Percentiles rank a stretch among this genome's conserved stretches.
These are phyloP conservation scores for Starmerella lactis-condensi DNA, from an alignment of 805 yeast genomes.

Conservation along the genomic window DNA sequence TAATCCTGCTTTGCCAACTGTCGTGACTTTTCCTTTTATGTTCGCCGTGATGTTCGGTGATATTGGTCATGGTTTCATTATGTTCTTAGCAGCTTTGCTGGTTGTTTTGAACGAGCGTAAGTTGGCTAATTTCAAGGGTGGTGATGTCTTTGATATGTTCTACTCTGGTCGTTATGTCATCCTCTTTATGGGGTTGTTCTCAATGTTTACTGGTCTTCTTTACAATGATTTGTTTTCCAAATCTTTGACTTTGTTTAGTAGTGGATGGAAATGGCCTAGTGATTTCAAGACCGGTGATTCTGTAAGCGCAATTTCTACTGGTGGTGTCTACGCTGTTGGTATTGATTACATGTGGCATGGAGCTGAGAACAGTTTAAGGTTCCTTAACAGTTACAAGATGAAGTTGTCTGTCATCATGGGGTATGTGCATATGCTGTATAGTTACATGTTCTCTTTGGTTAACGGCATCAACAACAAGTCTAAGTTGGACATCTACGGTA, in stretches of 20 bases:
- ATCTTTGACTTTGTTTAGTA: slow-evolving; percentile 68
- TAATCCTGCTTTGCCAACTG: slow-evolving; percentile 88
- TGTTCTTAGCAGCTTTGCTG: slow-evolving; percentile 51
- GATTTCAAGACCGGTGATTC: slow-evolving; percentile 41
- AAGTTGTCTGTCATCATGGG: slow-evolving; percentile 90
- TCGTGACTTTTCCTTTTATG: slow-evolving; percentile 93
- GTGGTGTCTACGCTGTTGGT: slow-evolving; percentile 68
- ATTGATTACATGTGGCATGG: slow-evolving; percentile 96
- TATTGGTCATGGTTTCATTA: slow-evolving; percentile 81
- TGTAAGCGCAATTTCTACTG: slow-evolving; percentile 41
- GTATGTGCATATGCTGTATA: slow-evolving; percentile 81
- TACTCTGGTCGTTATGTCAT: slow-evolving; percentile 80
- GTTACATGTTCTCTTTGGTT: slow-evolving; percentile 65
- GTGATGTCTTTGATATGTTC: slow-evolving; percentile 94
- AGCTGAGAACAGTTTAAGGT: slow-evolving; percentile 73
- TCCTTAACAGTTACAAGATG: slow-evolving; percentile 94
- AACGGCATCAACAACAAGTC: slow-evolving; percentile 56
- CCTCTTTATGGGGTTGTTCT: slow-evolving; percentile 79
- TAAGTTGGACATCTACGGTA: slow-evolving; percentile 67
- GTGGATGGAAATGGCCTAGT: slow-evolving; percentile 92
- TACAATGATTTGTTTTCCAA: slow-evolving; percentile 88
- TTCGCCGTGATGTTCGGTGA: slow-evolving; percentile 99
- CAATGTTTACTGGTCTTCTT: slow-evolving; percentile 85
- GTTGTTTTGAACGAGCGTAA: slow-evolving; percentile 58
- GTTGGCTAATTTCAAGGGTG: slow-evolving; percentile 52